phyloP scores from a whole-genome alignment of 1,139 yeast genomes.

The Lodderomyces elongisporus region DNA sequence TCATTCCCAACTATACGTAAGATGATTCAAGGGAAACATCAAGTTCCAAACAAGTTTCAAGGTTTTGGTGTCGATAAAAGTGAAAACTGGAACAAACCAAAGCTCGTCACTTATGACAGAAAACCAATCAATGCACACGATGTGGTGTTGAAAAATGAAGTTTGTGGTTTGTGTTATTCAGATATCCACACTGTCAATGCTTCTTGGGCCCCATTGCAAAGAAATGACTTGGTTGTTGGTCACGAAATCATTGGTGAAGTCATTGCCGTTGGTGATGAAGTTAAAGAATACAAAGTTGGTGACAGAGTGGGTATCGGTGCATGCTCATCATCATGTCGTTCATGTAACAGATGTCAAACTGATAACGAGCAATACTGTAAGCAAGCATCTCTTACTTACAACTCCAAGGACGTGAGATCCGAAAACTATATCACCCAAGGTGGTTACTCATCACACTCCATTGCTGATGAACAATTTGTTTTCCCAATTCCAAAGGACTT shows the following conservation, averaged over 20 bases:
- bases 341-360: slow-evolving; percentile 42
- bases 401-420: slow-evolving; percentile 26
- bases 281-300: slow-evolving; percentile 45
- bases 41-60: slow-evolving; percentile 34
- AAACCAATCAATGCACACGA: slow-evolving; percentile 34
- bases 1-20: too few species aligned
- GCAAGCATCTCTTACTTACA: slow-evolving; percentile 41
- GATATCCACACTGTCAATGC: slow-evolving; percentile 48
- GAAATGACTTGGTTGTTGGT: slow-evolving; percentile 34
- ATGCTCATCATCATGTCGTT: slow-evolving; percentile 41
- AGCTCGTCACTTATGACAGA: slow-evolving; percentile 36
- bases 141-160: slow-evolving; percentile 42
- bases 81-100: slow-evolving; percentile 42
- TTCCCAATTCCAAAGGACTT: slow-evolving; percentile 55
- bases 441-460: slow-evolving; percentile 56
- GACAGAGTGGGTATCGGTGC: slow-evolving; percentile 66
- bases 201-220: slow-evolving; percentile 30
- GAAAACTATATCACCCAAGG: slow-evolving; percentile 47
- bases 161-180: slow-evolving; percentile 62
- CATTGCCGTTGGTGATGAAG: slow-evolving; percentile 45
- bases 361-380: slow-evolving; percentile 51
- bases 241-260: slow-evolving; percentile 57
- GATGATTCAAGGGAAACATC: too few species aligned
- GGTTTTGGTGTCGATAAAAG: slow-evolving; percentile 39
- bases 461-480: slow-evolving; percentile 49